Evolutionary conservation across 1,284 basidiomycete species (phyloP).

Genomic region (Wolfiporia cocos): DNA sequence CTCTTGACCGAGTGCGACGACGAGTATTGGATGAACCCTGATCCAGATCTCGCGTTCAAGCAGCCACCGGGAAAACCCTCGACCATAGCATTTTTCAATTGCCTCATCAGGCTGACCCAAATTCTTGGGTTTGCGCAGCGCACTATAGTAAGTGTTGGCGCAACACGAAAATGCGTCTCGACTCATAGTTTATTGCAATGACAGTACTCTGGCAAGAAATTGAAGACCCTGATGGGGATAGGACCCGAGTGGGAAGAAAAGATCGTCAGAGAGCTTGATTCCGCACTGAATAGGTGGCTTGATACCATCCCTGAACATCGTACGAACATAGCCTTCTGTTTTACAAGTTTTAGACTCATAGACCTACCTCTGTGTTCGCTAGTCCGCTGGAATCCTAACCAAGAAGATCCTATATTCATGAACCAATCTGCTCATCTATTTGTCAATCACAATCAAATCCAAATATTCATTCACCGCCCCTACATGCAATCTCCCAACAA

Average conservation of each 20-base stretch:
- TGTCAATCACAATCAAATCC: conserved; percentile 48
- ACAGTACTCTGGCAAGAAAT: conserved; percentile 56
- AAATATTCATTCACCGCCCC: conserved; percentile 55
- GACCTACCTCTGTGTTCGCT: too few relatives aligned
- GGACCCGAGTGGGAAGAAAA: conserved; percentile 49
- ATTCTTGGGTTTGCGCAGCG: conserved; percentile 50
- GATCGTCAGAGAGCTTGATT: conserved; percentile 53
- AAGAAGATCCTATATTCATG: conserved; percentile 39
- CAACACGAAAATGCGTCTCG: not conserved
- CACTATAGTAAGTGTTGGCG: conserved; percentile 38
- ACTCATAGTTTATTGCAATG: not conserved
- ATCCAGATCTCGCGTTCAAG: conserved; percentile 35
- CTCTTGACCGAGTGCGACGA: conserved; percentile 58
- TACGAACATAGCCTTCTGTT: too few relatives aligned
- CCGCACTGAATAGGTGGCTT: conserved; percentile 58
- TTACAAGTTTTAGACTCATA: too few relatives aligned
- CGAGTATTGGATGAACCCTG: conserved; percentile 50
- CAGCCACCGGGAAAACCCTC: conserved; percentile 43
- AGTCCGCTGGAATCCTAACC: conserved; percentile 56
- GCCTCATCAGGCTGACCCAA: conserved; percentile 47
- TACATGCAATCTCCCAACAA: conserved; percentile 51
- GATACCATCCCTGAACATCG: conserved; percentile 51
- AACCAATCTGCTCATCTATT: conserved; percentile 51
- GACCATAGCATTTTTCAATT: conserved; percentile 42
- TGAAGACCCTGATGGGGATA: conserved; percentile 38